Evolutionary conservation across 2,329 filamentous ascomycete species (phyloP), one percentile per base, ranked within the genome.

Genomic region (Ophiostoma ulmi): DNA sequence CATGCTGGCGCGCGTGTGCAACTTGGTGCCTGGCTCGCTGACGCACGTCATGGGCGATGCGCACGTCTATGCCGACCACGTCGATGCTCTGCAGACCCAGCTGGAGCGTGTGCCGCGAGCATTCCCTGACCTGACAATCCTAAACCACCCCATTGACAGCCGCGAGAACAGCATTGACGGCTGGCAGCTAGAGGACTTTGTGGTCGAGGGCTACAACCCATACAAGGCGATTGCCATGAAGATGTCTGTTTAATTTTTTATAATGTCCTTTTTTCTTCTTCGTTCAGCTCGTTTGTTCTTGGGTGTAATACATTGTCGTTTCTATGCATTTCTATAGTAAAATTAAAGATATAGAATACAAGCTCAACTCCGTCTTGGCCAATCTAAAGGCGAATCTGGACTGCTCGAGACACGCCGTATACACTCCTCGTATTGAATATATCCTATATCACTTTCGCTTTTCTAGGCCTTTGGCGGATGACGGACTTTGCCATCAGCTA

Each of bases 11-110:
- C 90, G 94, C 78, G 93, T 91, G 13, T 93, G 91, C 77, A 90
- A 94, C 75, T 80, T 99, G 70, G 86, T 92, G 0, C 93, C 95
- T 0, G 95, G 94, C 0, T 94, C 88, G 69, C 85, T 99, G 73
- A 95, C 93, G 55, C 95, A 98, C 80, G 93, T 93, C 67, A 97
- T 99, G 93, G 95, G 95, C 17, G 95, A 99, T 80, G 93, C 94
- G n/a, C 95, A 99, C 80, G 90, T 99, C 1, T 99, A 99, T 80
- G 81, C 90, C 8, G 94, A 99, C 79, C 95, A 99, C 79, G 87
- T 97, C 8, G 93, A 97, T 70, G 94, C 95, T 14, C 83, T 99
- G 71, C 86, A 90, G 77, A 85, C 88, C 70, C 95, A 99, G 81
- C 78, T 98, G 44, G 86, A 88, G 78, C 84, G 95, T 8, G 91